Percentiles rank a stretch among this genome's conserved stretches.
These are phyloP conservation scores for Fusarium haematococcum DNA, from an alignment of 2,329 filamentous ascomycete species.

Conservation along the genomic window DNA sequence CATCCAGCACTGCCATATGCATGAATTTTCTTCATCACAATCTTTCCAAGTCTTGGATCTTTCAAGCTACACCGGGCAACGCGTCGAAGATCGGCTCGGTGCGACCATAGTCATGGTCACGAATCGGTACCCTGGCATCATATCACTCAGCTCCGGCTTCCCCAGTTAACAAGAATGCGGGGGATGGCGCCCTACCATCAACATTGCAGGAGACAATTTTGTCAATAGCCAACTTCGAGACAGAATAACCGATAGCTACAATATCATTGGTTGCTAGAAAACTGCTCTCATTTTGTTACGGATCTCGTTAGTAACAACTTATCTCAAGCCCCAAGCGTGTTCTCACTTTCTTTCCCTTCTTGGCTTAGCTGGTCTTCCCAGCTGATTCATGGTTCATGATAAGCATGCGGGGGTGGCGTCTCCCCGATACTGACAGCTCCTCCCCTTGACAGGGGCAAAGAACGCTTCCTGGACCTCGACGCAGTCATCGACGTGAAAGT, in stretches of 20 bases:
- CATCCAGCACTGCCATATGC: background rate
- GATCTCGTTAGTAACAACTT: background rate
- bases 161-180: background rate
- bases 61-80: background rate
- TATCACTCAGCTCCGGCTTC: background rate
- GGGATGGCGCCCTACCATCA: background rate
- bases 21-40: background rate
- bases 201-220: background rate
- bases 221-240: background rate
- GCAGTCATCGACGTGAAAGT: background rate
- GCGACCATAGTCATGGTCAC: background rate
- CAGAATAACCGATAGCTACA: background rate
- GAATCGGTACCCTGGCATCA: background rate
- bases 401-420: slow-evolving; percentile 3
- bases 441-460: background rate
- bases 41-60: background rate
- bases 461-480: background rate
- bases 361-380: background rate
- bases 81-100: background rate
- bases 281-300: background rate
- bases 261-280: background rate
- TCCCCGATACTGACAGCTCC: background rate
- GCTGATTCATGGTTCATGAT: background rate
- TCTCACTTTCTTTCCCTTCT: slow-evolving; percentile 9
- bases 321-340: background rate